These are phyloP conservation scores for Neurospora tetraspora DNA, from an alignment of 495 filamentous ascomycete species.

Conservation along the genomic window DNA sequence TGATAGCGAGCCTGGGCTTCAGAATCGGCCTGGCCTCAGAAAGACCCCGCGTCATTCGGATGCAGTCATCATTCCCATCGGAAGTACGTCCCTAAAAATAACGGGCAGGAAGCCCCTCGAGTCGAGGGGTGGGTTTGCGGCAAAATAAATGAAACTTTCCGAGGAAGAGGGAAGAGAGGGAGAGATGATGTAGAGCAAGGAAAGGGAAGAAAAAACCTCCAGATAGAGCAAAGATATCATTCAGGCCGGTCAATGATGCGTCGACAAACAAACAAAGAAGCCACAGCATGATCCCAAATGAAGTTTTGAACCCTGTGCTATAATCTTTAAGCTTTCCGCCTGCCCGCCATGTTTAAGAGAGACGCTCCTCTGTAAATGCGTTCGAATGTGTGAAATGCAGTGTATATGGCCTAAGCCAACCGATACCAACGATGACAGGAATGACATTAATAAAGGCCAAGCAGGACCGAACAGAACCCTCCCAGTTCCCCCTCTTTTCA, in stretches of 20 bases:
- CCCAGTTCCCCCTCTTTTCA: not conserved
- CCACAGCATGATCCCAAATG: not conserved
- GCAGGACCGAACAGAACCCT: not conserved
- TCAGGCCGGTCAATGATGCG: slow-evolving; percentile 8
- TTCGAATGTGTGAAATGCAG: slow-evolving; percentile 11
- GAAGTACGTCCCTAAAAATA: not conserved
- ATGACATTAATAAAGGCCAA: not conserved
- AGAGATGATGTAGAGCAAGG: not conserved
- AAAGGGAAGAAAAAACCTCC: not conserved
- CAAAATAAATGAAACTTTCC: not conserved
- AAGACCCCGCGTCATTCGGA: not conserved
- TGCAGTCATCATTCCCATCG: not conserved
- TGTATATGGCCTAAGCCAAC: not conserved
- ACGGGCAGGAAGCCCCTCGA: not conserved
- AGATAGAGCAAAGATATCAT: slow-evolving; percentile 7
- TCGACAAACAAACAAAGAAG: slow-evolving; percentile 1
- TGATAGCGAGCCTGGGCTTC: not conserved
- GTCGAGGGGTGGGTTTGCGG: not conserved
- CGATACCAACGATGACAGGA: not conserved
- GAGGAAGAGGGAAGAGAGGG: not conserved
- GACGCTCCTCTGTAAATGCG: slow-evolving; percentile 14
- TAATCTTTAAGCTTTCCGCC: slow-evolving; percentile 2
- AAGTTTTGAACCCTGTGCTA: not conserved
- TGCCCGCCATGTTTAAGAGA: slow-evolving; percentile 1
- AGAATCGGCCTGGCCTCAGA: not conserved